Evolutionary conservation across 768 basidiomycete genomes (phyloP), one percentile per base, ranked within the genome.

Genomic region (Mycena haematopus): DNA sequence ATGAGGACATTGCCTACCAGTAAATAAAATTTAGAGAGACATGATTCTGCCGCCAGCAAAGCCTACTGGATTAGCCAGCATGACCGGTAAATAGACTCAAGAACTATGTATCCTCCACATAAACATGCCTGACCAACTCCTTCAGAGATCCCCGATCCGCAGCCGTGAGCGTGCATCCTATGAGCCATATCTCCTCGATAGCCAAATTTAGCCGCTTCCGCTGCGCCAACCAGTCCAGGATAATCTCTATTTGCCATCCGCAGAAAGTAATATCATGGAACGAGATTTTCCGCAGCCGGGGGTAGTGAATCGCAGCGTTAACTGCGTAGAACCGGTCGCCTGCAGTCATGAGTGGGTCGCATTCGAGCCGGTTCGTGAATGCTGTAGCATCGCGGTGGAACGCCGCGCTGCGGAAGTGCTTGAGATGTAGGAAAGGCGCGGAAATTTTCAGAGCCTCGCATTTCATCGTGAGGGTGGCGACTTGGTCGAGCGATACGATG

Each of bases 201-300:
- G 35, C 62, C 31, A 58, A 13, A 45, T 42, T 40, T 36, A 63
- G 14, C 33, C 62, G 42, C n/a, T 57, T 57, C 33, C 62, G 50
- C 56, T 63, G 62, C n/a, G 56, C 62, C 40, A 63, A 35, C 62
- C 62, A 63, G 25, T 63, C 62, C 35, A 63, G 11, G 8, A 63
- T 57, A 15, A 31, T 29, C 35, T 53, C 62, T 44, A 52, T 33
- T 1, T 49, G 15, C 42, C 35, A 21, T 33, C 58, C 51, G 44
- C 10, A 21, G 38, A 63, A 57, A 0, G 21, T 35, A 10, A 63
- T 27, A 15, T 42, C 14, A 15, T 27, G 22, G 24, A 63, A 63
- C 44, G 24, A 2, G 22, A 63, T 24, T 33, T 49, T 38, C 3
- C 56, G 51, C 44, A 63, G 29, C n/a, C 35, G 40, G 0, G 56